These are phyloP conservation scores for Monascus purpureus DNA, from an alignment of 495 filamentous ascomycete species.

Conservation along the genomic window DNA sequence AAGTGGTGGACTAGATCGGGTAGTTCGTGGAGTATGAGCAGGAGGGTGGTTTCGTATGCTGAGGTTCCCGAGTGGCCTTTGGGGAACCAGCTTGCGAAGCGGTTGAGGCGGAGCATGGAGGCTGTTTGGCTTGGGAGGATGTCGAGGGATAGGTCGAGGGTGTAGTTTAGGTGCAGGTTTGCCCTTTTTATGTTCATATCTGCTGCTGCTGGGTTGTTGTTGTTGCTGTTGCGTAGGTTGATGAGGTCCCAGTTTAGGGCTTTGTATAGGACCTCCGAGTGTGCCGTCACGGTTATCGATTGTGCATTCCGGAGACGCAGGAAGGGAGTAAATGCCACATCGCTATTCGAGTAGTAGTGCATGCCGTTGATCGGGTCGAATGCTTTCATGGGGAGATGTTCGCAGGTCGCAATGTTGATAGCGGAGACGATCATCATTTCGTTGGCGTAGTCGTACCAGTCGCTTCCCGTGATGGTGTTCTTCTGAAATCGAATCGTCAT, in stretches of 20 bases:
- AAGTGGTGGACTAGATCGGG: neutral
- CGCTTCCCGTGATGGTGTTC: neutral
- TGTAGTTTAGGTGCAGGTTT: constrained; percentile 1
- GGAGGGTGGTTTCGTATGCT: neutral
- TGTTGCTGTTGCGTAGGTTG: neutral
- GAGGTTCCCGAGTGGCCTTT: neutral
- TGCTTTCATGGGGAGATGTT: too few relatives aligned
- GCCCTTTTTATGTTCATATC: constrained; percentile 1
- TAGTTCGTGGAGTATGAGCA: neutral
- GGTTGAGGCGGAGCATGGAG: constrained; percentile 1
- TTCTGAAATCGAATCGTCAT: constrained; percentile 1
- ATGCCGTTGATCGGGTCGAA: neutral
- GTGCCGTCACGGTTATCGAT: neutral
- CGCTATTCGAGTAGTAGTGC: neutral
- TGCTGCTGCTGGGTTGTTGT: neutral
- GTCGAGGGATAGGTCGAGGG: constrained; percentile 3
- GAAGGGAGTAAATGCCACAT: neutral
- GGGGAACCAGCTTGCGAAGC: constrained; percentile 1
- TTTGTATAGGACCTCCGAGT: neutral
- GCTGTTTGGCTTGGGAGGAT: constrained; percentile 1
- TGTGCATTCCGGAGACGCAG: neutral
- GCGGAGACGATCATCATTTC: too few relatives aligned
- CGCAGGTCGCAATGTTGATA: too few relatives aligned
- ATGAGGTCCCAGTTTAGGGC: neutral
- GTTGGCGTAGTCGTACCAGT: constrained; percentile 2